Percentiles rank a stretch among this genome's conserved stretches.
Evolutionary conservation across 768 basidiomycete genomes (phyloP).

Genomic region (Mycena alexandri): DNA sequence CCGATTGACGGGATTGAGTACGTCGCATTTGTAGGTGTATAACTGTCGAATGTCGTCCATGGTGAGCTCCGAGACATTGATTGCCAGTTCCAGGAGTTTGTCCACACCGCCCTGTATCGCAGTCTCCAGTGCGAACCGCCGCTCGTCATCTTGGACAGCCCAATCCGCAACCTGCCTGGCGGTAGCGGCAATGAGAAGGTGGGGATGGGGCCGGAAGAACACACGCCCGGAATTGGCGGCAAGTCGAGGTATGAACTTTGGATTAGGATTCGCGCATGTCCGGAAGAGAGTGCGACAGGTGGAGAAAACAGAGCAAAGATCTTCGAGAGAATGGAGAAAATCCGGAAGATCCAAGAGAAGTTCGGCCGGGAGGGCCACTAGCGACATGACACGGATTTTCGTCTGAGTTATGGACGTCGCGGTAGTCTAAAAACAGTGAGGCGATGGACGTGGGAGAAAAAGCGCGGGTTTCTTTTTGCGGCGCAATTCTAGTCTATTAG

Average conservation of each 20-base stretch:
- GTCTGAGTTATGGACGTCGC: no score
- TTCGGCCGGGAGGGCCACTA: conserved; percentile 27
- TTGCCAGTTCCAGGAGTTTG: conserved; percentile 31
- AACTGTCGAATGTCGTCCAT: conserved; percentile 36
- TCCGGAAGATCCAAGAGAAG: conserved; percentile 26
- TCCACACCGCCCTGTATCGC: conserved; percentile 36
- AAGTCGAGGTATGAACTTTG: conserved; percentile 31
- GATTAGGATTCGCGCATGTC: conserved; percentile 24
- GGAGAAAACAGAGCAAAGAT: conserved; percentile 28
- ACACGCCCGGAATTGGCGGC: conserved; percentile 33
- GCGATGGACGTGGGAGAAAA: no score
- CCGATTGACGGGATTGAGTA: conserved; percentile 26
- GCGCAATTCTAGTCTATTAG: no score
- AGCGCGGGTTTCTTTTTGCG: no score
- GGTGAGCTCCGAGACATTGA: conserved; percentile 30
- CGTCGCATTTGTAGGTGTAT: conserved; percentile 27
- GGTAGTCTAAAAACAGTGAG: no score
- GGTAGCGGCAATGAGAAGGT: conserved; percentile 33
- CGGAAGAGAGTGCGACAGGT: conserved; percentile 30
- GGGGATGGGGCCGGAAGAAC: conserved; percentile 38
- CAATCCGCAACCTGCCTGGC: conserved; percentile 36
- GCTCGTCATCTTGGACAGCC: conserved; percentile 30
- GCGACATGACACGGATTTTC: no score
- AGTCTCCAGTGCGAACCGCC: conserved; percentile 27
- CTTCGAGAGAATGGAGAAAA: conserved; percentile 32